phyloP scores from a whole-genome alignment of 768 basidiomycete genomes.

The Panaeolus papilionaceus region DNA sequence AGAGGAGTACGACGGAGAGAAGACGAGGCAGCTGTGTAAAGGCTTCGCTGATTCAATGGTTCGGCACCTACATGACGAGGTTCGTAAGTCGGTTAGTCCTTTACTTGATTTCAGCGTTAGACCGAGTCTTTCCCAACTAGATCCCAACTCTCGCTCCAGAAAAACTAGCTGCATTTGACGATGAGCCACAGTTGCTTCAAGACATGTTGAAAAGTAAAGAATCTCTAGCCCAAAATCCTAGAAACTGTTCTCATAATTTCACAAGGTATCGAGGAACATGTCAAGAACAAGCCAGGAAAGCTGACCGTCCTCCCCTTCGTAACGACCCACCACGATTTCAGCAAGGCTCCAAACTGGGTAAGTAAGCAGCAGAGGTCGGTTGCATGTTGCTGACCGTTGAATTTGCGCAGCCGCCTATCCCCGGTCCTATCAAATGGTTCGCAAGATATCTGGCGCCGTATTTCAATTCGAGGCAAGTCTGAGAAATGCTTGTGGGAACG shows the following conservation, averaged over 20 bases:
- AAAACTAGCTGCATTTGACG: constrained; percentile 23
- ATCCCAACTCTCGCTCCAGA: constrained; percentile 31
- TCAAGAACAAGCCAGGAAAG: constrained; percentile 24
- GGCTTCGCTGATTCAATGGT: constrained; percentile 30
- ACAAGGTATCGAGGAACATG: constrained; percentile 29
- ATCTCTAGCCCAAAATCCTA: neutral
- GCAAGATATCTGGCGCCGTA: constrained; percentile 24
- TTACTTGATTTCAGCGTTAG: neutral
- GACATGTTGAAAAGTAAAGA: constrained; percentile 20
- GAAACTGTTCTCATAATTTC: neutral
- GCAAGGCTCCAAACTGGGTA: constrained; percentile 30
- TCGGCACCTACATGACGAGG: constrained; percentile 36
- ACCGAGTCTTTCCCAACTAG: constrained; percentile 15
- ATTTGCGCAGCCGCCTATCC: constrained; percentile 26
- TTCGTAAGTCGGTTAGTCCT: constrained; percentile 11
- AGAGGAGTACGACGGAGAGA: constrained; percentile 27
- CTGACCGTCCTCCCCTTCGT: constrained; percentile 28
- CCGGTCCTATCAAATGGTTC: constrained; percentile 29
- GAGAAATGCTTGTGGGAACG: constrained; percentile 3
- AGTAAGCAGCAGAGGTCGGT: neutral
- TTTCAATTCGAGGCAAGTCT: constrained; percentile 25
- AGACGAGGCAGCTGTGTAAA: constrained; percentile 25
- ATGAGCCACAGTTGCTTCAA: constrained; percentile 17
- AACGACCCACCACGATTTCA: constrained; percentile 28
- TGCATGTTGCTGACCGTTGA: neutral